These are phyloP conservation scores for Pleurotus cornucopiae DNA, from an alignment of 768 basidiomycete genomes.

Conservation along the genomic window DNA sequence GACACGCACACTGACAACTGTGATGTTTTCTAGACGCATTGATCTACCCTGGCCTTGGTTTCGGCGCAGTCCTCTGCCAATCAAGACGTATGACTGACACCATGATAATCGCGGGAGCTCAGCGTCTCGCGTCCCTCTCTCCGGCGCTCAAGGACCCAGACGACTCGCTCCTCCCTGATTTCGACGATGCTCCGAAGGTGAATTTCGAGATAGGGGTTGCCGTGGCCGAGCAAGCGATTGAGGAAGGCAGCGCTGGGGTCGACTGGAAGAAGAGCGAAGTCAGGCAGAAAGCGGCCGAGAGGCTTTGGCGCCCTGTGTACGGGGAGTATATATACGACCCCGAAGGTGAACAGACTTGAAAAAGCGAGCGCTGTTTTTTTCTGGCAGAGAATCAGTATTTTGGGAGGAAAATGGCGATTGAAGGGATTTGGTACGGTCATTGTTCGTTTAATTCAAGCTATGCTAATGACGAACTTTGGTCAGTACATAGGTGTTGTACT, in stretches of 20 bases:
- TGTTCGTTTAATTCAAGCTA: no score
- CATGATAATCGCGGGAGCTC: constrained; percentile 86
- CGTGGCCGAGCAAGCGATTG: constrained; percentile 73
- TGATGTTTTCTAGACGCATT: constrained; percentile 46
- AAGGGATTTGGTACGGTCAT: no score
- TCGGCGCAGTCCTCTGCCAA: constrained; percentile 69
- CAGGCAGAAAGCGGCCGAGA: constrained; percentile 41
- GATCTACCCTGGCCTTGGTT: constrained; percentile 83
- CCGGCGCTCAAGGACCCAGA: constrained; percentile 73
- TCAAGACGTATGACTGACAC: constrained; percentile 66
- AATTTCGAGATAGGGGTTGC: constrained; percentile 82
- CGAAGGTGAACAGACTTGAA: constrained; percentile 31
- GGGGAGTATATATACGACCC: constrained; percentile 59
- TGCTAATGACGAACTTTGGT: no score
- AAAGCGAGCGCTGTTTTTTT: no score
- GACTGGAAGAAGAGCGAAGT: constrained; percentile 59
- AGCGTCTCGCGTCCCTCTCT: constrained; percentile 68
- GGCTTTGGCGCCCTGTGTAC: constrained; percentile 67
- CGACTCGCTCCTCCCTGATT: constrained; percentile 69
- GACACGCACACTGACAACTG: neutral
- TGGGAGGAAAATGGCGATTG: no score
- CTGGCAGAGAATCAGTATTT: no score
- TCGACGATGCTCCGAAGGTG: constrained; percentile 65
- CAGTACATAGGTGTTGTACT: no score
- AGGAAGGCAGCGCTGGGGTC: constrained; percentile 62